Conservation (phyloP, 164 flowering plant species). For the Kalanchoe fedtschenkoi region DNA sequence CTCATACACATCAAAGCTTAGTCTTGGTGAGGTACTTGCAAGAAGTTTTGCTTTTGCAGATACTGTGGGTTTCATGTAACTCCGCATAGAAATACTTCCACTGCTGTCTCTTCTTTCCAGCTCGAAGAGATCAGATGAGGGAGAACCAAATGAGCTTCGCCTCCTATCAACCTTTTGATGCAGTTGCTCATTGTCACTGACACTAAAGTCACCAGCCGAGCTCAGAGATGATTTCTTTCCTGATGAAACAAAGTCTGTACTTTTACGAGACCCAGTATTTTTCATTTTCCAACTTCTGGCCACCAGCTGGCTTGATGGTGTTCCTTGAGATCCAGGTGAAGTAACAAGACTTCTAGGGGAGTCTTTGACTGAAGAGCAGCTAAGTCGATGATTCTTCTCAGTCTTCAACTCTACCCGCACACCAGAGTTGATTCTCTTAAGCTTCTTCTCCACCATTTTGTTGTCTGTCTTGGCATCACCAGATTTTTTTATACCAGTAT, state of each 20-base stretch:
- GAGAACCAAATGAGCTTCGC: constrained; percentile 2
- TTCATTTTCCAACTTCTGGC: background rate
- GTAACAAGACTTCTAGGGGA: background rate
- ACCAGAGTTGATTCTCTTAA: background rate
- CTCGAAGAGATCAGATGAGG: background rate
- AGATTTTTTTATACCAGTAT: background rate
- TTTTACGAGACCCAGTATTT: background rate
- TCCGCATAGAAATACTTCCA: background rate
- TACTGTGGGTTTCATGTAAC: background rate
- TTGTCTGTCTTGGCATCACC: background rate
- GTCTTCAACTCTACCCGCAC: background rate
- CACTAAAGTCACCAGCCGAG: background rate
- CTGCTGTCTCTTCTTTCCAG: background rate
- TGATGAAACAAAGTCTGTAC: background rate
- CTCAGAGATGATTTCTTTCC: background rate
- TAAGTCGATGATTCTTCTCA: background rate
- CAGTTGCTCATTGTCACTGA: constrained; percentile 1
- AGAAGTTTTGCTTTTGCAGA: constrained; percentile 1
- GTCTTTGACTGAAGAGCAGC: background rate
- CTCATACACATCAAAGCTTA: background rate
- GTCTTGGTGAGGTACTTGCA: background rate
- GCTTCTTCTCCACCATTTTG: background rate
- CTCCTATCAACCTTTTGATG: background rate
- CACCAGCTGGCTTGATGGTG: background rate
- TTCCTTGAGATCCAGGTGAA: background rate